phyloP scores from a whole-genome alignment of 768 basidiomycete genomes.

The Rhodotorula diobovata region DNA sequence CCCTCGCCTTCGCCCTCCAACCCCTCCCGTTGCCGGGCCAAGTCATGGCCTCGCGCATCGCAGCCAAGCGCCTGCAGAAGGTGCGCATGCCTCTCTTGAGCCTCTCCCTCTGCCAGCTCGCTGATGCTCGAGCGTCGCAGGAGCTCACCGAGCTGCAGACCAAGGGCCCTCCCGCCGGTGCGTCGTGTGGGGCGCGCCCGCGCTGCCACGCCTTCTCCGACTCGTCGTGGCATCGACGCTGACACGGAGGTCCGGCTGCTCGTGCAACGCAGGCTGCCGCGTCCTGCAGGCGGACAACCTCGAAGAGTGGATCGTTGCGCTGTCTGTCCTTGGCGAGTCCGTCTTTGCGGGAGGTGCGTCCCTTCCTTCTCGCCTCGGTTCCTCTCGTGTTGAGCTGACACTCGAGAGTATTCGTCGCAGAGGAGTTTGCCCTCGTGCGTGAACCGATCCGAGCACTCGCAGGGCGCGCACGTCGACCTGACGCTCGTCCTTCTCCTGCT shows the following conservation, averaged over 20 bases:
- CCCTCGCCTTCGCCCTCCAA: background rate
- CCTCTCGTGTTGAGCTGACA: background rate
- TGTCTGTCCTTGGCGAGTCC: slow-evolving; percentile 79
- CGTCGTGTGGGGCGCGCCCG: slow-evolving; percentile 48
- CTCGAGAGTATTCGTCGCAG: background rate
- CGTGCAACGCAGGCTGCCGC: slow-evolving; percentile 52
- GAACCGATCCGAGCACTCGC: background rate
- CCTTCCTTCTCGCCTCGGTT: background rate
- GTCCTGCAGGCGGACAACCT: slow-evolving; percentile 64
- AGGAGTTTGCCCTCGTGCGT: slow-evolving; percentile 26
- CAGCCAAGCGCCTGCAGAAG: slow-evolving; percentile 22
- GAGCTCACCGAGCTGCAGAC: slow-evolving; percentile 32
- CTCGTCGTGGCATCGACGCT: too few species aligned
- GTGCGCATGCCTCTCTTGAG: background rate
- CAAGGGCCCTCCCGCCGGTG: slow-evolving; percentile 42
- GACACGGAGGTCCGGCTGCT: background rate
- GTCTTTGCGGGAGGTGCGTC: slow-evolving; percentile 61
- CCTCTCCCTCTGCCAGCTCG: background rate
- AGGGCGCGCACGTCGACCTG: background rate
- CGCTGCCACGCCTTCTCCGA: background rate
- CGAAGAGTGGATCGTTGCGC: slow-evolving; percentile 67
- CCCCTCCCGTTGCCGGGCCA: background rate
- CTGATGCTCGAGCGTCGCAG: background rate
- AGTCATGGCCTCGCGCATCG: slow-evolving; percentile 27
- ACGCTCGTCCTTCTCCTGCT: slow-evolving; percentile 53